A percentile compares a stretch with the other conserved stretches of the same genome.
phyloP scores from a whole-genome alignment of 352 stramenopile species.

The Phytopythium kandeliae region DNA sequence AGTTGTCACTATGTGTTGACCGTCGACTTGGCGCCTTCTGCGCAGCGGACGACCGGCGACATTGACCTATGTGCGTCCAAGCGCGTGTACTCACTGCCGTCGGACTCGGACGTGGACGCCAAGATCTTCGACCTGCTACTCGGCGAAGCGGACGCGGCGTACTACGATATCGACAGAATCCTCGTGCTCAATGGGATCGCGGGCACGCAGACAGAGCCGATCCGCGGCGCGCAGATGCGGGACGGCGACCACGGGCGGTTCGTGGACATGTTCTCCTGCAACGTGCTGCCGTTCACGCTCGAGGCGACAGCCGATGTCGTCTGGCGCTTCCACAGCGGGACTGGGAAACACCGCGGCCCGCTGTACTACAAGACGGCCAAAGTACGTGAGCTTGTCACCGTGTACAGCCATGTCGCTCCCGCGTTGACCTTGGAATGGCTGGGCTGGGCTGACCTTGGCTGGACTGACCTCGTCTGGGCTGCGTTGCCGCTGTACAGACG shows the following conservation, averaged over 20 bases:
- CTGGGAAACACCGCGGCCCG: constrained; percentile 13
- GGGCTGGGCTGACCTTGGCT: too few species aligned
- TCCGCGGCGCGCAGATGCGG: constrained; percentile 10
- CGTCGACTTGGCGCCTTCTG: background rate
- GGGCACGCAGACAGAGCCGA: background rate
- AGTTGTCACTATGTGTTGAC: constrained; percentile 4
- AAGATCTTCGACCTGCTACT: constrained; percentile 12
- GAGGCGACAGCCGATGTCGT: constrained; percentile 8
- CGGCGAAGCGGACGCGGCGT: constrained; percentile 9
- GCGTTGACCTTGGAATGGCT: background rate
- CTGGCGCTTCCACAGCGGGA: constrained; percentile 16
- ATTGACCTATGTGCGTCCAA: constrained; percentile 11
- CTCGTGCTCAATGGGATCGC: constrained; percentile 14
- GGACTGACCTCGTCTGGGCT: background rate
- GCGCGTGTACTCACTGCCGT: constrained; percentile 2
- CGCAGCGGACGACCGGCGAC: constrained; percentile 5
- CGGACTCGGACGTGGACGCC: constrained; percentile 7
- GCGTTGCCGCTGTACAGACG: background rate
- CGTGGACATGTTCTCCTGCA: constrained; percentile 18
- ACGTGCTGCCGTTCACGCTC: constrained; percentile 12
- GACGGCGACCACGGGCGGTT: constrained; percentile 16
- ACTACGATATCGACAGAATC: constrained; percentile 12
- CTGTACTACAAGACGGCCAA: constrained; percentile 15
- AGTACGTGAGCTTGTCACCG: too few species aligned
- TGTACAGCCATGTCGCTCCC: background rate